Conservation (phyloP, 176 grass and related monocot genomes). For the Musa beccarii region DNA sequence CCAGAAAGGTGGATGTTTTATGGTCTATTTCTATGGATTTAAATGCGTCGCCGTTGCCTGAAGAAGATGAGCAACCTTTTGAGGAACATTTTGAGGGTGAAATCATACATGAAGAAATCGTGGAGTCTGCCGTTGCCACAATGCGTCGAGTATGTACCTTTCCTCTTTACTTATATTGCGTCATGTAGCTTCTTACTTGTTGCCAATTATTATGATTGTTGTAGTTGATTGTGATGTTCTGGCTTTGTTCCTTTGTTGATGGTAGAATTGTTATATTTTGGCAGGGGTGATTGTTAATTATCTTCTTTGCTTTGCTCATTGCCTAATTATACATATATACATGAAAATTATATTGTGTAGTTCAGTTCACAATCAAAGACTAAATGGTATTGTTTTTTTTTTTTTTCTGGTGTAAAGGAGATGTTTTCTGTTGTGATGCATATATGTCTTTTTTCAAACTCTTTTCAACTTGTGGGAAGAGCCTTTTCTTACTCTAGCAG, state of each 20-base stretch:
- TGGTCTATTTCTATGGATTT: constrained; percentile 55
- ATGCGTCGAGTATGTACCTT: constrained; percentile 54
- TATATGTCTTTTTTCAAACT: too few relatives aligned
- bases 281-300: background rate
- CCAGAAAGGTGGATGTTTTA: constrained; percentile 4
- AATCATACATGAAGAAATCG: constrained; percentile 61
- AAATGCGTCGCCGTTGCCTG: constrained; percentile 84
- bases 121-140: constrained; percentile 62
- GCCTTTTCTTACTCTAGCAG: too few relatives aligned
- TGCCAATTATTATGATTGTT: background rate
- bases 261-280: background rate
- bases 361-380: background rate
- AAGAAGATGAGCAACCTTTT: constrained; percentile 82
- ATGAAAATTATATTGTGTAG: background rate
- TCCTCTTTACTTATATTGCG: background rate
- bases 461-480: too few relatives aligned
- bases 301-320: background rate
- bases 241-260: background rate
- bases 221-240: background rate
- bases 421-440: too few relatives aligned
- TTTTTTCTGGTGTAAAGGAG: too few relatives aligned
- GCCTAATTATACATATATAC: background rate
- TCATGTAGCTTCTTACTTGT: background rate
- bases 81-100: constrained; percentile 41
- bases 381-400: background rate